Base-by-base conservation (phyloP, 148 eudicot genomes). In the Arbutus unedo region DNA sequence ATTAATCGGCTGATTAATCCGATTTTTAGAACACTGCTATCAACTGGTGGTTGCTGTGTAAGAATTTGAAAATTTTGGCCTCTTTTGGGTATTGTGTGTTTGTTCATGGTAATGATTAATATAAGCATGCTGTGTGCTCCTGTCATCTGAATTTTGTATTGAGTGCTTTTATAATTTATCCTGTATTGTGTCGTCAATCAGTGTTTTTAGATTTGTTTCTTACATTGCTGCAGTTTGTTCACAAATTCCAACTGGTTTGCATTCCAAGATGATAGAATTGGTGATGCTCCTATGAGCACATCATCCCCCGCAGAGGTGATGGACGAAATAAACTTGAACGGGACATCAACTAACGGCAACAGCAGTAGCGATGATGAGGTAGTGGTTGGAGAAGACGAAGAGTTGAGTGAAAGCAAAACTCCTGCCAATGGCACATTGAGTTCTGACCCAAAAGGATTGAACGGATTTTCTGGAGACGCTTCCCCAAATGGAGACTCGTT, bases 221-320 rank as follows among this genome's bases (percentile, higher is more conserved):
- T 78, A 43, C 57, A 19, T 60, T 82, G 38, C 81, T 86, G 92
- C 94, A 96, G 97, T 83, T 90, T 94, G 91, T 96, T 96, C 87
- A 96, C 99, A 48, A 96, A 94, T 86, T 96, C 99, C 79, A 90
- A 96, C 83, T 96, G 99, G 99, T 94, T 96, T 91, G 90, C 98
- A 57, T 94, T 94, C 90, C 92, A 93, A 89, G 98, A 93, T 31
- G 93, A 96, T 68, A 88, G 89, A 84, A 84, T 74, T 49, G 91
- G 88, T 23, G 83, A 84, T 84, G 86, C 91, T 54, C 82, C 93
- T 49, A 89, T 86, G 83, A 85, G 90, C 79, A 85, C 93, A 70
- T 88, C 97, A 70, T 88, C 97, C 50, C 79, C 89, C n/a, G 85
- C 90, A 54, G 93, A 93, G 50, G 85, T 83, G 56, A 90, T 94